Evolutionary conservation across 164 flowering plant species (phyloP), one percentile per base, ranked within the genome.

Genomic region (Warburgia ugandensis): DNA sequence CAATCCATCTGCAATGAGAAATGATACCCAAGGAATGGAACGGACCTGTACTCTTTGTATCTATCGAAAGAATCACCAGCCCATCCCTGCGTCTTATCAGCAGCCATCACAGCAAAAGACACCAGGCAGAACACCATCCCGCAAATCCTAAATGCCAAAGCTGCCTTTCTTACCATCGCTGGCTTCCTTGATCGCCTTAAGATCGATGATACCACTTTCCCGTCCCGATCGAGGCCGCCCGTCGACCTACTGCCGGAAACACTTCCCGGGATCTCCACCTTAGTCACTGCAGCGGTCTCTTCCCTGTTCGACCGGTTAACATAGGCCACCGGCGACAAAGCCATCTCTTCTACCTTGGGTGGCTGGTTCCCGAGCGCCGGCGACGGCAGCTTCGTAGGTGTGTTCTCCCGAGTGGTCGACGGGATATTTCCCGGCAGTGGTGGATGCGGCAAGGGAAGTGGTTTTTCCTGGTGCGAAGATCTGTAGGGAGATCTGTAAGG

Each of bases 61-160:
- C 99, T 84, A 59, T 86, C 78, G 58, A 76, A 94, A 20, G 99
- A 94, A 62, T 94, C 99, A 5, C 97, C 99, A 30, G 75, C 75
- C 99, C 99, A 94, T 1, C 99, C 99, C 45, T 69, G 79, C 13
- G 94, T 86, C 62, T 64, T 80, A 64, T 94, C 90, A 3, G 94
- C 80, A 3, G 92, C 96, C 96, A 94, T 86, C 28, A 86, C 92
- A 13, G 97, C 78, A 56, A 94, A 86, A 2, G 97, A 82, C 53
- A 89, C 58, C 77, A 88, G 67, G 56, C 92, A 82, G 48, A 87
- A 58, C 27, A 75, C 66, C 11, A 75, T 50, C 36, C 75, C 92
- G 39, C 67, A 74, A 39, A 84, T 62, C 69, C 97, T 75, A 62
- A 86, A 70, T 61, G 75, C 91, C 37, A 94, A 43, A 14, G 65